Evolutionary conservation across 2,329 filamentous ascomycete species (phyloP), one percentile per base, ranked within the genome.

Genomic region (Talaromyces atroroseus): DNA sequence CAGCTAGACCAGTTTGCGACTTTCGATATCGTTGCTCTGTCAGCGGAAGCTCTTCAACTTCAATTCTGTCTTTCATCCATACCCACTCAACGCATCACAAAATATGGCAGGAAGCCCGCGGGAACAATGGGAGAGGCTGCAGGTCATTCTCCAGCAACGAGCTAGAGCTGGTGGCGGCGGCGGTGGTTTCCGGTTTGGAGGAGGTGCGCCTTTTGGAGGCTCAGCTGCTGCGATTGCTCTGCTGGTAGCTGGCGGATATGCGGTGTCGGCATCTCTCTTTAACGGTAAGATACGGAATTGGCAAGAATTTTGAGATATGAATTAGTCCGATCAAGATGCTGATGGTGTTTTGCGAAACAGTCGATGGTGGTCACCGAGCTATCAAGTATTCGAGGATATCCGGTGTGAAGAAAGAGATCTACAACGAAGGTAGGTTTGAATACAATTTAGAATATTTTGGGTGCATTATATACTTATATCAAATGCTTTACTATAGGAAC

Each of bases 291-390:
- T n/a, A 49, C 26, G 2, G 23, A 32, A 16, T 21, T 21, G 47
- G 5, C n/a, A 11, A n/a, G 29, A 14, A 5, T 16, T 29, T 7
- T 24, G 14, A 36, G 32, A n/a, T 46, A 20, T n/a, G 20, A 44
- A 12, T 12, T n/a, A 23, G 47, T 42, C 42, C 14, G 47, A 16
- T n/a, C 14, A 2, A 12, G 24, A 16, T 36, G 34, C 47, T 59
- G 48, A 57, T 49, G 42, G 48, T 45, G 51, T 21, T 6, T 18
- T 26, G 18, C 51, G 16, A 38, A 57, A 49, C 59, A 85, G 94
- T 99, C 67, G 94, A 99, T 71, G 94, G 94, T 86, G 94, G 94
- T 78, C 94, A 97, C 76, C 87, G 94, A 71, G 94, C 94, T 63
- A 99, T 99, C 82, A 99, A 99, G 77, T 99, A 99, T 79, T 91